phyloP scores from a whole-genome alignment of 192 early-diverging fungal species.

The Coemansia sp. region DNA sequence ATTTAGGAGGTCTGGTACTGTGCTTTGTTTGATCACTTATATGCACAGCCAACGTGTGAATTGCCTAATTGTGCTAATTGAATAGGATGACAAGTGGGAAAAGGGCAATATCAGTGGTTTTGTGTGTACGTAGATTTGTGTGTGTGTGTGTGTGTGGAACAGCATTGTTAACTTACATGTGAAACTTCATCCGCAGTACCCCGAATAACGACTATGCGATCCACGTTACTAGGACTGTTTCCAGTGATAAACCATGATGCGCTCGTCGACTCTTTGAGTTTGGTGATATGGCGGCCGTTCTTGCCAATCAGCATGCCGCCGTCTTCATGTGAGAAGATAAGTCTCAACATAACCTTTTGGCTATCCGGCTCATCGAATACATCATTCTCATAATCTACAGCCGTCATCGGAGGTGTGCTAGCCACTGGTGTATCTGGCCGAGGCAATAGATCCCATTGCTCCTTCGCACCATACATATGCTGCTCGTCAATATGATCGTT shows the following conservation, averaged over 20 bases:
- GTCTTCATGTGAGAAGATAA: conserved; percentile 37
- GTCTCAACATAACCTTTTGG: conserved; percentile 14
- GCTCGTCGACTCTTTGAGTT: conserved; percentile 36
- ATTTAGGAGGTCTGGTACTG: conserved; percentile 1
- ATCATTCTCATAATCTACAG: neutral
- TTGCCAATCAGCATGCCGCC: conserved; percentile 53
- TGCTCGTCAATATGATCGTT: neutral
- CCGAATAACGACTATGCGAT: conserved; percentile 38
- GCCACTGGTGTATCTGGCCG: neutral
- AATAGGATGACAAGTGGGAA: neutral
- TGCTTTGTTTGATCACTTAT: conserved; percentile 20
- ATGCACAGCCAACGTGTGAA: conserved; percentile 33
- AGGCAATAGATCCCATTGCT: neutral
- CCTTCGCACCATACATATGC: neutral
- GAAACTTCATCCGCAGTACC: conserved; percentile 21
- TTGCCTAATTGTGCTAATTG: conserved; percentile 23
- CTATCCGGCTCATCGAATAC: neutral
- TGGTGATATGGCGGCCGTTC: conserved; percentile 43
- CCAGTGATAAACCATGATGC: conserved; percentile 36
- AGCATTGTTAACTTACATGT: conserved; percentile 25
- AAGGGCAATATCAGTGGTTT: neutral
- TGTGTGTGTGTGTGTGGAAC: neutral
- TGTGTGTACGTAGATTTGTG: neutral
- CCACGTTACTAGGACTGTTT: conserved; percentile 22
- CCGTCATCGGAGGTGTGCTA: neutral